Evolutionary conservation across 1,284 basidiomycete species (phyloP), one percentile per base, ranked within the genome.

Genomic region (Singerocomus inundabilis): DNA sequence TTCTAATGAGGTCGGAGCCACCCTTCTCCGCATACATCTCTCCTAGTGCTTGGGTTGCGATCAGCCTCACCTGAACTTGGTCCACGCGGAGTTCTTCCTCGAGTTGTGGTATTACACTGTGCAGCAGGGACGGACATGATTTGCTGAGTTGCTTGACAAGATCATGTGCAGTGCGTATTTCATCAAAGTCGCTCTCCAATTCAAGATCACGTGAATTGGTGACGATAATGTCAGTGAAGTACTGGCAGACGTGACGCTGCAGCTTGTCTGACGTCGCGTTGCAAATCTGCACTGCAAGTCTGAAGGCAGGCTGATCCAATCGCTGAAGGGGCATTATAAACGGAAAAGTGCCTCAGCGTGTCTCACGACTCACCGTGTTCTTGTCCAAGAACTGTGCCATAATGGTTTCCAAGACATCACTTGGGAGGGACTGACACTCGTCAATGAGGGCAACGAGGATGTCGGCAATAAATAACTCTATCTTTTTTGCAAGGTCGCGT

Each of bases 41-140:
- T 0, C 94, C 96, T 1, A 99, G 77, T 0, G 85, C 88, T 56
- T 88, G 81, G 0, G 92, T 93, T 4, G 90, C 91, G 52, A 94
- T 79, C 5, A 83, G 66, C 16, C 96, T 82, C 1, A 96, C 72
- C 36, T 81, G 77, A 0, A 83, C 70, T 37, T 93, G 84, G 53
- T 93, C 88, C 0, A 88, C 84, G 15, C 83, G 80, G 5, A 98
- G 76, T 64, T 98, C 93, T 60, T 93, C 90, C 67, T 97, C 95
- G 12, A 99, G 80, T 52, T 94, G 88, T 0, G 96, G 96, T 13
- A 99, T 85, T 40, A 98, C 92, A 64, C 88, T 93, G 60, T 91
- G 83, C 1, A 99, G 73, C 13, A 98, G 74, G 11, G 81, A 76
- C 0, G 96, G 93, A 61, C 87, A 93, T 18, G 88, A 79, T 26